Conservation (phyloP, 192 early-diverging fungal species). For the Gryganskiella cystojenkinii region DNA sequence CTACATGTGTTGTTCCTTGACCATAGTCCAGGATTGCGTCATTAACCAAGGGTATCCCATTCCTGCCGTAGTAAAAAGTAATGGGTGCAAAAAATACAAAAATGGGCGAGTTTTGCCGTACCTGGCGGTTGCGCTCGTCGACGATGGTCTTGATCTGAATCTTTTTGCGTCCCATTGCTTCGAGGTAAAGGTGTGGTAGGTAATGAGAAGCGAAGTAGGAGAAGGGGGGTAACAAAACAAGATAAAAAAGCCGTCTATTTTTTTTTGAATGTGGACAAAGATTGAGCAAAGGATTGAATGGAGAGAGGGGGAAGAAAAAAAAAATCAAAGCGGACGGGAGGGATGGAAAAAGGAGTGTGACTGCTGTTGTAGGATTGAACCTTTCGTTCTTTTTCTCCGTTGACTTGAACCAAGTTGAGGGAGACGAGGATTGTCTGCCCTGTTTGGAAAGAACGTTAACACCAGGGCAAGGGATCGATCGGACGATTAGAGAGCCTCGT, state of each 20-base stretch:
- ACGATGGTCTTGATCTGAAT: conserved; percentile 92
- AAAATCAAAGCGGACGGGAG: conserved; percentile 9
- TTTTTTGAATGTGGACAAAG: background rate
- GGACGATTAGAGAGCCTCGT: too few species aligned
- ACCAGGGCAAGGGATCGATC: too few species aligned
- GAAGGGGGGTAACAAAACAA: background rate
- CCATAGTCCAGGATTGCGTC: too few species aligned
- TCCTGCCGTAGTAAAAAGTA: background rate
- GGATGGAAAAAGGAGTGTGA: too few species aligned
- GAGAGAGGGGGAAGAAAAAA: background rate
- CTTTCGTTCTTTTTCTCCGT: background rate
- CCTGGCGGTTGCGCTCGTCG: conserved; percentile 93
- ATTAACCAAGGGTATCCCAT: too few species aligned
- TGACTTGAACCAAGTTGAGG: too few species aligned
- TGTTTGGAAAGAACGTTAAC: too few species aligned
- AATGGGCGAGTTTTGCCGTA: conserved; percentile 50
- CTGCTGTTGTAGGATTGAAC: background rate
- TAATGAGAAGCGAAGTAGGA: conserved; percentile 3
- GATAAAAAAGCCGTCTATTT: too few species aligned
- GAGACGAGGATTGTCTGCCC: background rate
- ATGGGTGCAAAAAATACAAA: background rate
- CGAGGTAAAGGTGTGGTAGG: background rate
- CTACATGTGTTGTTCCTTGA: too few species aligned
- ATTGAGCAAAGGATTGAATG: background rate
- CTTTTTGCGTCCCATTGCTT: conserved; percentile 91